Base-by-base conservation (phyloP, 2,329 filamentous ascomycete species). In the Neopestalotiopsis sp. region DNA sequence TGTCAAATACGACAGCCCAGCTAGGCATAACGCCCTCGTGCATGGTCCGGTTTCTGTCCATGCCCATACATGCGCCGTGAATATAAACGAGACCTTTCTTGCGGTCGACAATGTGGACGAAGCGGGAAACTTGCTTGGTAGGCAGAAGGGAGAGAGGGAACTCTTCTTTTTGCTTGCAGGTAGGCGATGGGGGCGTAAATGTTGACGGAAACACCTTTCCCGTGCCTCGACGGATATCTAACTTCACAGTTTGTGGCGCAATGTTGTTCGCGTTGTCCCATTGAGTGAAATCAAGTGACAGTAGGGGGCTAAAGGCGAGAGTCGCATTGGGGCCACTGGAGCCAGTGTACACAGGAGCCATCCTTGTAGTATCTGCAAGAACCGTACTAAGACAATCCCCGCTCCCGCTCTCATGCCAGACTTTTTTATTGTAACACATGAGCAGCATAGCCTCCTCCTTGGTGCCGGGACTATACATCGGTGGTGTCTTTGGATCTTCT, bases 1-100 rank as follows among this genome's bases (percentile, higher is more conserved):
- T 17, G 13, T 28, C 40, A 24, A 30, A 65, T 13, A 65, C 62
- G 40, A 65, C 42, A 10, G 40, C 62, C 62, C 62, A 65, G 28
- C 62, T 40, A 28, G 24, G 24, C 2, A 24, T 28, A 28, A 28
- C 2, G 38, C 42, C 13, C 42, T 38, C 3, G 62, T 17, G 38
- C 20, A 28, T 28, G 24, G 24, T 30, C n/a, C 6, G 7, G 20
- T 28, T 34, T 5, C 40, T 40, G 24, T 65, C 24, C 24, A 3
- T 65, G 28, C 52, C 28, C 13, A 40, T 5, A 30, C 62, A 65
- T 17, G 42, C 62, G 42, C 62, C 62, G n/a, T 65, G 40, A 14
- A 52, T 24, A 14, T 65, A 65, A 4, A 30, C 62, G 24, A 65
- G 62, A 10, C n/a, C 62, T 17, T 49, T n/a, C 13, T n/a, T 28